Evolutionary conservation across 2,329 filamentous ascomycete genomes (phyloP), one percentile per base, ranked within the genome.

Genomic region (Fusarium goolgardi): DNA sequence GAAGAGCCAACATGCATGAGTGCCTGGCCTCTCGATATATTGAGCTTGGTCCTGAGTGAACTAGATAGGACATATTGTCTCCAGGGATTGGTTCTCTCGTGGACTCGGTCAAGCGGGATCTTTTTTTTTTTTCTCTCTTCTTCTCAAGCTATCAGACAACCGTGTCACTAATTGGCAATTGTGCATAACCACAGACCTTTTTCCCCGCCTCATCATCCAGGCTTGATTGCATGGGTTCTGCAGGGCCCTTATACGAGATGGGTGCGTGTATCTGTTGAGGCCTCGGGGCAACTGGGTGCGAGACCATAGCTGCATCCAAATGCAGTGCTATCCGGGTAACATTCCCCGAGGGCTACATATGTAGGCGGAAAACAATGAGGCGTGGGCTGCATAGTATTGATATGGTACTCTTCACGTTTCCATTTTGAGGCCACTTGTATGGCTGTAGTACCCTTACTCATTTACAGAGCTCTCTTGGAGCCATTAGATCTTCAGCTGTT

Each of bases 151-250:
- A 51, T 27, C 23, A 39, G 10, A 35, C 12, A 47, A 21, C 34
- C 34, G 31, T 40, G 23, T 15, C 35, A 20, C 20, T 27, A 46
- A 18, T 35, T 41, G 9, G n/a, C 23, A 52, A 47, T 27, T 32
- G 43, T 63, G 31, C 29, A 40, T 39, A 59, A 50, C 52, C 41
- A 65, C 55, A 63, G 52, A 56, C 47, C 47, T 39, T n/a, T 16
- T 18, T 20, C n/a, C n/a, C 47, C 47, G 34, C 32, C 23, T 50
- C 34, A 16, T 27, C 32, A 7, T 18, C 13, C 12, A 16, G 11
- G 21, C 27, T 4, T 9, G 12, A 27, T 4, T 39, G 15, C n/a
- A 13, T 16, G 18, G 27, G 10, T 18, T n/a, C 40, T 40, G 18
- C 27, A 58, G 27, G 59, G 52, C 25, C 45, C 39, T 51, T 55